Evolutionary conservation across 305 asterid species (phyloP), one percentile per base, ranked within the genome.

Genomic region (Stenogyne calaminthoides): DNA sequence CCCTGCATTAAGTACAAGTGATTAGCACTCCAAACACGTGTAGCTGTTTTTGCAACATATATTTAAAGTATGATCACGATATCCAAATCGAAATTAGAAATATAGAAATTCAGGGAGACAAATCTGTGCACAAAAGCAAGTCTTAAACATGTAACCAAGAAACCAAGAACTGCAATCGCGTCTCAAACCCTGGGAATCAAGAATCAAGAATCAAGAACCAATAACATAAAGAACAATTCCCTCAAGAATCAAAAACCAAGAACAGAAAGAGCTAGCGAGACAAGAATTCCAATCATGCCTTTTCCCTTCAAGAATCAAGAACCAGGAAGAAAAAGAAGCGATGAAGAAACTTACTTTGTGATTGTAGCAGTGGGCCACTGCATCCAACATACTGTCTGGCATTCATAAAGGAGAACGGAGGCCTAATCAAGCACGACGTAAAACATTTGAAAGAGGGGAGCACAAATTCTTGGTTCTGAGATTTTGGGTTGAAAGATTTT

Each of bases 1-100:
- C 93, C 92, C 99, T 94, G 91, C 82, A 85, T 64, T 56, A 76
- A 52, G 80, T 15, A 77, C 16, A 61, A 4, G 34, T 64, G 40
- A 64, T 67, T 58, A 80, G 67, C 11, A 16, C 12, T 12, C n/a
- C 61, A 34, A 49, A 58, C 72, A 70, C 20, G 39, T 52, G 47
- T 34, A 9, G 22, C 71, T 32, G 40, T 54, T 57, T 52, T 49
- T 16, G 20, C 72, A 46, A 59, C 69, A 42, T 20, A 25, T 7
- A 18, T n/a, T 4, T 4, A 27, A 27, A 25, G 73, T 61, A 60
- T 55, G 22, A 65, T 37, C 60, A 18, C 25, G 32, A 18, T 27
- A 66, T 44, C 34, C 55, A 16, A 36, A 46, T 46, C 2, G 16
- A 56, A 64, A 29, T 25, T 32, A 62, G 22, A 55, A 62, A 68